Evolutionary conservation across 192 early-diverging fungal species (phyloP).

Genomic region (Podila verticillata): DNA sequence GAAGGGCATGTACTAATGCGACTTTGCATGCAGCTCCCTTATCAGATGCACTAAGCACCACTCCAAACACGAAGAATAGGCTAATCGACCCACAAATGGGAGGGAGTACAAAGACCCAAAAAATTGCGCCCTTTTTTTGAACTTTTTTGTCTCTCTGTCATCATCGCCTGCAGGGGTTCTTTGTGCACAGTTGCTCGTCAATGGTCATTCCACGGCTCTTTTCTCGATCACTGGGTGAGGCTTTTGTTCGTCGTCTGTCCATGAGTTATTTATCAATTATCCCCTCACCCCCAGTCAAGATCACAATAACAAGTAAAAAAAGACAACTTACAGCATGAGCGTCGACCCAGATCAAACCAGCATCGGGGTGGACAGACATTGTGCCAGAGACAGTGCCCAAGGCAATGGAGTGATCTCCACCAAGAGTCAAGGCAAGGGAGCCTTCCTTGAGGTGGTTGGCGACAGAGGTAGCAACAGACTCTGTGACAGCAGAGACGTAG

Average conservation of each 20-base stretch:
- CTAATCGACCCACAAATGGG: too few species aligned
- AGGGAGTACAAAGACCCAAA: too few species aligned
- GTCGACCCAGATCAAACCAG: slow-evolving; percentile 96
- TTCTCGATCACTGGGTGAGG: too few species aligned
- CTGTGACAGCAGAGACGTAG: slow-evolving; percentile 83
- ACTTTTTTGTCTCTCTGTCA: too few species aligned
- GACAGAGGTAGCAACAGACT: slow-evolving; percentile 73
- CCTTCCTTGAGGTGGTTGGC: slow-evolving; percentile 68
- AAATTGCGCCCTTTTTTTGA: too few species aligned
- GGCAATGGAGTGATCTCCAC: slow-evolving; percentile 95
- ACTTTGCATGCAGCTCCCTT: neutral
- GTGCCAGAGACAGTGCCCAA: slow-evolving; percentile 90
- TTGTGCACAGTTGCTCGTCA: too few species aligned
- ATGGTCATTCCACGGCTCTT: too few species aligned
- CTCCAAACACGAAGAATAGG: neutral
- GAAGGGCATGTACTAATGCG: too few species aligned
- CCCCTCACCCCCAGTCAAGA: neutral
- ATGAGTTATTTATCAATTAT: neutral
- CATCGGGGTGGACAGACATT: slow-evolving; percentile 75
- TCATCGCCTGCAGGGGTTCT: too few species aligned
- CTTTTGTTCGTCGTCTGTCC: neutral
- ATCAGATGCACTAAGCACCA: neutral
- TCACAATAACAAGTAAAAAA: slow-evolving; percentile 1
- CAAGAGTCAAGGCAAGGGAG: slow-evolving; percentile 89
- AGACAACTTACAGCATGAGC: slow-evolving; percentile 81